Conservation (phyloP, 805 yeast genomes). For the Pichia californica region DNA sequence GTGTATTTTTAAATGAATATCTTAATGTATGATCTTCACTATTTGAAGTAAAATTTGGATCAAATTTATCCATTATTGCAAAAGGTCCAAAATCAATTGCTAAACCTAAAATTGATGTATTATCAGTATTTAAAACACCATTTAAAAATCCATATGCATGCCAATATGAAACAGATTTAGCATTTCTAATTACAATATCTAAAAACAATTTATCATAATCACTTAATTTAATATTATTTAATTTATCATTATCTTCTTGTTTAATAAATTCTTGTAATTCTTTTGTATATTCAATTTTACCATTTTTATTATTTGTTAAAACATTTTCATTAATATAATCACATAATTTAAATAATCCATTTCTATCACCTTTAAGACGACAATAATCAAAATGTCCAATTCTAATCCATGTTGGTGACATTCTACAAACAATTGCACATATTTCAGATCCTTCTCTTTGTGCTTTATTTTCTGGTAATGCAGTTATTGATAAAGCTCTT, state of each 20-base stretch:
- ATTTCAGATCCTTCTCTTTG: slow-evolving; percentile 64
- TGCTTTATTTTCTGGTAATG: slow-evolving; percentile 71
- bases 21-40: slow-evolving; percentile 71
- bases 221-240: slow-evolving; percentile 33
- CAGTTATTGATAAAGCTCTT: slow-evolving; percentile 68
- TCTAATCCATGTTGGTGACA: slow-evolving; percentile 83
- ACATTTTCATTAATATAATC: slow-evolving; percentile 69
- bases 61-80: slow-evolving; percentile 79
- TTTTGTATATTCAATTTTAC: slow-evolving; percentile 19
- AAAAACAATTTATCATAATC: slow-evolving; percentile 66
- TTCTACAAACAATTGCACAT: slow-evolving; percentile 79
- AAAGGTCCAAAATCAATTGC: slow-evolving; percentile 95
- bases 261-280: slow-evolving; percentile 21
- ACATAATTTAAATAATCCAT: slow-evolving; percentile 54
- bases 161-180: slow-evolving; percentile 73
- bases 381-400: slow-evolving; percentile 84
- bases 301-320: slow-evolving; percentile 28
- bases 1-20: slow-evolving; percentile 79
- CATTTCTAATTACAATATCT: slow-evolving; percentile 69
- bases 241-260: slow-evolving; percentile 21
- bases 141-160: slow-evolving; percentile 89
- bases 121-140: slow-evolving; percentile 93
- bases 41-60: slow-evolving; percentile 80
- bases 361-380: slow-evolving; percentile 63
- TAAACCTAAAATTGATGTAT: slow-evolving; percentile 82